Evolutionary conservation across 2,329 filamentous ascomycete species (phyloP).

Genomic region (Penicillium sp.): DNA sequence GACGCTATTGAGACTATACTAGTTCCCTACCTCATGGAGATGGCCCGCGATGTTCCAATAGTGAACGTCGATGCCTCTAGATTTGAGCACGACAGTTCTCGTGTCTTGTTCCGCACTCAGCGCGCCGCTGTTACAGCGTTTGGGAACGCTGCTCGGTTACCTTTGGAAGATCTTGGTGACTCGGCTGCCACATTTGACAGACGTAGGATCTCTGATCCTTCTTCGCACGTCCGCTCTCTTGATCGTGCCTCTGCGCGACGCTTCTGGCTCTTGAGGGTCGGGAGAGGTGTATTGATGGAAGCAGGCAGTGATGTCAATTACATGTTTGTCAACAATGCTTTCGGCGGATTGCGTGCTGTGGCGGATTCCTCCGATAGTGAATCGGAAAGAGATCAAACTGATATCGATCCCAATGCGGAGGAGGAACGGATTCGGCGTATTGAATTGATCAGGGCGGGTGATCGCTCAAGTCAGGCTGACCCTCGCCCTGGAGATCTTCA

Average conservation of each 20-base stretch:
- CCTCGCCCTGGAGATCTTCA: not conserved
- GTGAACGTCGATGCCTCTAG: constrained; percentile 59
- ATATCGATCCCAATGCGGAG: constrained; percentile 50
- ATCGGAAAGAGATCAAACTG: constrained; percentile 49
- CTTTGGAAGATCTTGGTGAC: constrained; percentile 53
- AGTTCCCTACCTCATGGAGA: constrained; percentile 60
- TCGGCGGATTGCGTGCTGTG: constrained; percentile 58
- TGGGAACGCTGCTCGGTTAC: constrained; percentile 53
- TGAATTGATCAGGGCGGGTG: constrained; percentile 25
- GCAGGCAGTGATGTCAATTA: constrained; percentile 58
- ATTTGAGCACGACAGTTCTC: constrained; percentile 58
- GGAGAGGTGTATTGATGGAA: constrained; percentile 60
- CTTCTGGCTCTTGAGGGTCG: constrained; percentile 64
- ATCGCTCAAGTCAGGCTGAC: constrained; percentile 1
- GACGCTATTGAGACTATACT: constrained; percentile 58
- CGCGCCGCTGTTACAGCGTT: constrained; percentile 60
- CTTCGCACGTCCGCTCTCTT: constrained; percentile 32
- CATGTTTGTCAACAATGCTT: constrained; percentile 60
- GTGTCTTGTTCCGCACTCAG: constrained; percentile 55
- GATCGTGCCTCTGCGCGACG: constrained; percentile 36
- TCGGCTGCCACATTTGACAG: constrained; percentile 33
- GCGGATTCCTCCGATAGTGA: constrained; percentile 36
- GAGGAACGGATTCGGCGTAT: constrained; percentile 45
- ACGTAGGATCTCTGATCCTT: constrained; percentile 17
- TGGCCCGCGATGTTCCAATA: constrained; percentile 54